phyloP scores from a whole-genome alignment of 2,329 filamentous ascomycete genomes.

The Claviceps arundinis region DNA sequence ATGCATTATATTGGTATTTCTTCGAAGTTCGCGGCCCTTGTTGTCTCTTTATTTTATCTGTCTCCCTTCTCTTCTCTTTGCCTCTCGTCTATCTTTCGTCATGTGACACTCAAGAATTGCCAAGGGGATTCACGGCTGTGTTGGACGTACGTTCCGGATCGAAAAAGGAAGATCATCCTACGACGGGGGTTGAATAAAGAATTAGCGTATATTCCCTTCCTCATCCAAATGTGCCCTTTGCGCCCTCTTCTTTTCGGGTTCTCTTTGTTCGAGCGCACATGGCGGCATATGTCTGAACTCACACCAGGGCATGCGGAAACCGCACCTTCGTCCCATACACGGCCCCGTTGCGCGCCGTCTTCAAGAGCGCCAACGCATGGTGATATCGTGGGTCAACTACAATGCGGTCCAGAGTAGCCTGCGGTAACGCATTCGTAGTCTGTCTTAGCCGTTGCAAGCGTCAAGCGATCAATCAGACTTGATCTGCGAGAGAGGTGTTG shows the following conservation, averaged over 20 bases:
- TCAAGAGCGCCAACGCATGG: slow-evolving; percentile 71
- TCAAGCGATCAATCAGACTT: too few relatives aligned
- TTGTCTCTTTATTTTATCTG: neutral
- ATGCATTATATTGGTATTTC: too few relatives aligned
- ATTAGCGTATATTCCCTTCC: neutral
- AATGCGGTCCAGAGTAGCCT: slow-evolving; percentile 53
- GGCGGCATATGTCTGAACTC: slow-evolving; percentile 14
- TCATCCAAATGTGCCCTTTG: neutral
- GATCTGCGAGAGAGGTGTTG: too few relatives aligned
- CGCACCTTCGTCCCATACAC: slow-evolving; percentile 97
- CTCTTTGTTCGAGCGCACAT: too few relatives aligned
- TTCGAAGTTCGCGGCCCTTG: neutral
- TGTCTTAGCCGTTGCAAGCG: too few relatives aligned
- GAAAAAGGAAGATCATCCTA: slow-evolving; percentile 94
- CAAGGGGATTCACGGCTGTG: neutral
- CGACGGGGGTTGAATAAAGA: slow-evolving; percentile 1
- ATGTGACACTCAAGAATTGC: neutral
- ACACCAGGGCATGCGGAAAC: slow-evolving; percentile 91
- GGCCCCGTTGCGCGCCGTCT: slow-evolving; percentile 89
- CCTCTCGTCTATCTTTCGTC: neutral
- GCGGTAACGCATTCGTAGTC: too few relatives aligned
- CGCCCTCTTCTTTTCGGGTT: too few relatives aligned
- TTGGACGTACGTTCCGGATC: slow-evolving; percentile 61
- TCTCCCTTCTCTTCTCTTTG: neutral
- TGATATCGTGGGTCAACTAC: slow-evolving; percentile 76